phyloP scores from a whole-genome alignment of 345 rosid species.

The Kernera saxatilis region DNA sequence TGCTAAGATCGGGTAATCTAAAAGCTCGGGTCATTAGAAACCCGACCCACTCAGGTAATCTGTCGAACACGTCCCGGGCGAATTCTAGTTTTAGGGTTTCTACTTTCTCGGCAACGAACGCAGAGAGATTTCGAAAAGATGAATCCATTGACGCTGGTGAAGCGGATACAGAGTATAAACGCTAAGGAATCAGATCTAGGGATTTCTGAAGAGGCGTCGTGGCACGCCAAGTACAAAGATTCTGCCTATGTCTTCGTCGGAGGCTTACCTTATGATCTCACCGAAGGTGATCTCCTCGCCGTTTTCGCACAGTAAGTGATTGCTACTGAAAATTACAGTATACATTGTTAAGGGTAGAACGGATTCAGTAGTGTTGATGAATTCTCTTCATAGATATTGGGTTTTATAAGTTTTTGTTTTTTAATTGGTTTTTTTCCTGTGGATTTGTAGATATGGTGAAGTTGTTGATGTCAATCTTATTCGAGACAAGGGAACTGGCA shows the following conservation, averaged over 20 bases:
- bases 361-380: neutral
- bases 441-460: constrained; percentile 61
- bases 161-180: constrained; percentile 66
- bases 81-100: neutral
- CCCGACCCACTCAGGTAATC: neutral
- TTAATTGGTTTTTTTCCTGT: neutral
- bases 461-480: constrained; percentile 88
- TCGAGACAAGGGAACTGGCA: constrained; percentile 87
- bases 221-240: constrained; percentile 91
- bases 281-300: constrained; percentile 96
- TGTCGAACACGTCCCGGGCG: neutral
- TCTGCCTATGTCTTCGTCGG: constrained; percentile 82
- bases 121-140: constrained; percentile 25
- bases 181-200: constrained; percentile 76
- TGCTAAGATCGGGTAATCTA: neutral
- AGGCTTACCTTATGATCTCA: constrained; percentile 85
- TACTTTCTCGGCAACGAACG: neutral
- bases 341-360: neutral
- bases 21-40: neutral
- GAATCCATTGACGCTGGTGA: constrained; percentile 87
- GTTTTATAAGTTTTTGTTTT: neutral
- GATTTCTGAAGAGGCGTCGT: constrained; percentile 78
- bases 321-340: too few species aligned
- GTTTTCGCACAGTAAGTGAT: constrained; percentile 71
- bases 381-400: neutral